Conservation (phyloP, 208 protist species). For the Leptomonas seymouri region DNA sequence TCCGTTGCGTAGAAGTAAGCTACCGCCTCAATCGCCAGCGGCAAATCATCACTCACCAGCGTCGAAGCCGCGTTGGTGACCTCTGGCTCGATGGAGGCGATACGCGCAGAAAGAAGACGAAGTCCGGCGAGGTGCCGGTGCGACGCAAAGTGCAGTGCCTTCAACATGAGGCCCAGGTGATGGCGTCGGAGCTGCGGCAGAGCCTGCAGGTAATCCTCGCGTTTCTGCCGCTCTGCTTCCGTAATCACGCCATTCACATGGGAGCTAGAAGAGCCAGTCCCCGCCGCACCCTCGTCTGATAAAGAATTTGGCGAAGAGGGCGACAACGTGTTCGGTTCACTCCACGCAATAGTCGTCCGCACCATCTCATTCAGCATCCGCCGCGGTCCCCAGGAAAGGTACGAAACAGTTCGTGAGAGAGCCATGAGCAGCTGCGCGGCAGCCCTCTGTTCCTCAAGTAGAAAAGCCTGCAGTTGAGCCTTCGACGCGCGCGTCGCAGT, state of each 20-base stretch:
- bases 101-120: constrained; percentile 41
- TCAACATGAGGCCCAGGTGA: constrained; percentile 43
- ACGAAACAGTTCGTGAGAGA: constrained; percentile 20
- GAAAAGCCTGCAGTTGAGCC: constrained; percentile 1
- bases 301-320: neutral
- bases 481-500: neutral
- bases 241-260: neutral
- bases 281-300: neutral
- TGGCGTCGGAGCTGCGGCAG: constrained; percentile 39
- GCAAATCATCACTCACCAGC: constrained; percentile 1
- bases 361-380: constrained; percentile 58
- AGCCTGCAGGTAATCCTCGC: neutral
- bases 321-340: constrained; percentile 7
- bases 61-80: neutral
- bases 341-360: constrained; percentile 34
- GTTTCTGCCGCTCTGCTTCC: neutral
- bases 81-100: constrained; percentile 15
- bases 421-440: constrained; percentile 16
- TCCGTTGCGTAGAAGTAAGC: constrained; percentile 33
- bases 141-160: constrained; percentile 46
- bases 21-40: constrained; percentile 25
- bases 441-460: constrained; percentile 6
- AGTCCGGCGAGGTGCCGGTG: constrained; percentile 64
- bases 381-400: constrained; percentile 47
- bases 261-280: neutral